phyloP scores from a whole-genome alignment of 345 rosid genomes.

The Brassica juncea region DNA sequence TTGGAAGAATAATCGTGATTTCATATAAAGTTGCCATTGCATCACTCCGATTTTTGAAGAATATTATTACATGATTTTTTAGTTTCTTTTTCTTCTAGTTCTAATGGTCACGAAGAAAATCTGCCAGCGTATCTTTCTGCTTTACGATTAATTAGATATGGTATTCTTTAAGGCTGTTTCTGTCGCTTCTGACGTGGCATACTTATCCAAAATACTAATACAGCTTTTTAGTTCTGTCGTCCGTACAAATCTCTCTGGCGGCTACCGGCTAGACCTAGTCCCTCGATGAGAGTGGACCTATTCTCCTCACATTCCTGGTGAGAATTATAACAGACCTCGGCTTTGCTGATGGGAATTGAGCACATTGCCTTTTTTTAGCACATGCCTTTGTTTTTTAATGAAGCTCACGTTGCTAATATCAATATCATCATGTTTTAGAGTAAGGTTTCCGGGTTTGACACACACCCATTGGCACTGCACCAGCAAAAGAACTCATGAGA shows the following conservation, averaged over 20 bases:
- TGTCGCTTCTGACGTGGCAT: conserved; percentile 29
- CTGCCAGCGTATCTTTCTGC: conserved; percentile 22
- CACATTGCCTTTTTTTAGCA: not conserved
- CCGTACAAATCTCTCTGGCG: conserved; percentile 13
- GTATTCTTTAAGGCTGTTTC: not conserved
- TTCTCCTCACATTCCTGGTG: conserved; percentile 90
- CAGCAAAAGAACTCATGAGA: conserved; percentile 68
- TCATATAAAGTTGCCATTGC: not conserved
- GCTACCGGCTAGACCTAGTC: not conserved
- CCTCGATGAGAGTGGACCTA: not conserved
- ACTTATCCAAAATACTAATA: conserved; percentile 28
- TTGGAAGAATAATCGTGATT: not conserved
- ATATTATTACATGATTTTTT: not conserved
- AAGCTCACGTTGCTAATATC: not conserved
- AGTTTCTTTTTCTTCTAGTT: not conserved
- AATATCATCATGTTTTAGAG: conserved; percentile 26
- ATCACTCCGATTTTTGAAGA: not conserved
- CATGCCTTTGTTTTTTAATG: not conserved
- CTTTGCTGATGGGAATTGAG: not conserved
- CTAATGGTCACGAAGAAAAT: conserved; percentile 20
- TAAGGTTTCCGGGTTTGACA: conserved; percentile 81
- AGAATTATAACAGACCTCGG: not conserved
- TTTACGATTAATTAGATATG: not conserved
- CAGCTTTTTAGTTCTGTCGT: conserved; percentile 16
- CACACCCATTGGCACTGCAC: conserved; percentile 94